Base-by-base conservation (phyloP, 306 rosid genomes). In the Quercus agrifolia region DNA sequence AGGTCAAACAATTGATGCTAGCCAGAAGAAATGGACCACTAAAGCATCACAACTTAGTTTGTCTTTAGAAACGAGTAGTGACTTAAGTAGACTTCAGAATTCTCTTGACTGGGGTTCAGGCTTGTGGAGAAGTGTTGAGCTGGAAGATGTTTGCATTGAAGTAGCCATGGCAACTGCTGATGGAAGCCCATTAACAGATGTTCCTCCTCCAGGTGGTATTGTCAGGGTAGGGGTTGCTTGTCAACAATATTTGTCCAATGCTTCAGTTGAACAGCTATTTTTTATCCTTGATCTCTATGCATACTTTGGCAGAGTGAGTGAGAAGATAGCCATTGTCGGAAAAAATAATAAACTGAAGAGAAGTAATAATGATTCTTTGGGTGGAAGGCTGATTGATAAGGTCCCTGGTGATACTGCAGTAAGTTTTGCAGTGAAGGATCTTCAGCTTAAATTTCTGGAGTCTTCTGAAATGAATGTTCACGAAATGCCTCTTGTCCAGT, bases 131-230 rank as follows among this genome's bases (percentile, higher is more conserved):
- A 92, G 97, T 86, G 97, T 92, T 75, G 98, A 94, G 82, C 86
- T 94, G 81, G 84, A 83, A 85, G 97, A 91, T 75, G 88, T 85
- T 82, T 84, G 93, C 75, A 69, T 92, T 80, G 98, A 94, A 83
- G 96, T 92, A 83, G 94, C 93, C 74, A 91, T 94, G 98, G 93
- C 83, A 82, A 94, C 98, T 77, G 96, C 90, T 79, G 98, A 94
- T 87, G 97, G 98, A 61, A 89, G 87, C 76, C 91, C 97, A 13
- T 86, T 94, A 80, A 87, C 86, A 74, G 56, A 80, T 64, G 83
- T 92, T 86, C 98, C 97, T 77, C 98, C 98, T 66, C 93, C 97
- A 4, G 91, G 97, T 76, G 98, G 97, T 76, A 83, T 94, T 80
- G 95, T 94, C 70, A 91, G 98, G 89, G 85, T 90, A 56, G 97